phyloP scores from a whole-genome alignment of 23 red algal genomes.

The Gracilaria domingensis region DNA sequence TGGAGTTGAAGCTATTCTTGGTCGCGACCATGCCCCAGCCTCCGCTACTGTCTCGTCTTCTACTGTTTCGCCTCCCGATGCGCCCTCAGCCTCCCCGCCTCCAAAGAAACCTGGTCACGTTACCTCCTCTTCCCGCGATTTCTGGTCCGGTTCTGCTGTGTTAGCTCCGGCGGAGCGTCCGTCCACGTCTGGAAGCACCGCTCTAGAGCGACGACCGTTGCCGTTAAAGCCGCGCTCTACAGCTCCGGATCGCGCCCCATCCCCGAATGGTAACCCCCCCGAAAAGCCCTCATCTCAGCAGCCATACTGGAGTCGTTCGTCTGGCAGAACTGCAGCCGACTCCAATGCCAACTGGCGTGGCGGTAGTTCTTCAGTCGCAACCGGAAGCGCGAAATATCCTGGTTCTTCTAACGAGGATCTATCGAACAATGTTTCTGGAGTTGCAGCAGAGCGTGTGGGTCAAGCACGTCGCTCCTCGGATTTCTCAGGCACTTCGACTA shows the following conservation, averaged over 20 bases:
- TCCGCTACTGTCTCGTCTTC: not conserved
- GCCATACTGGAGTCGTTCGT: slow-evolving; percentile 65
- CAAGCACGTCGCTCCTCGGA: slow-evolving; percentile 21
- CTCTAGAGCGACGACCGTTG: slow-evolving; percentile 70
- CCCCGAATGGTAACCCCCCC: slow-evolving; percentile 46
- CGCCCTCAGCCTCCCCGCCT: slow-evolving; percentile 37
- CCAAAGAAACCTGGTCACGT: slow-evolving; percentile 71
- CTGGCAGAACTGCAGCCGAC: slow-evolving; percentile 41
- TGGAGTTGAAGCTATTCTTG: slow-evolving; percentile 78
- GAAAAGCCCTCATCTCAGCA: slow-evolving; percentile 33
- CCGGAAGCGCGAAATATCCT: slow-evolving; percentile 53
- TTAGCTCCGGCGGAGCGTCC: slow-evolving; percentile 77
- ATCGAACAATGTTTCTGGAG: not conserved
- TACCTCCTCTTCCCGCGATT: slow-evolving; percentile 58
- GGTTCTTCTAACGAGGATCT: slow-evolving; percentile 59
- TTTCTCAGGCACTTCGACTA: slow-evolving; percentile 22
- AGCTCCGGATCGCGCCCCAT: slow-evolving; percentile 49
- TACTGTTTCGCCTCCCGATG: slow-evolving; percentile 5
- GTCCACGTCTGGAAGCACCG: slow-evolving; percentile 1
- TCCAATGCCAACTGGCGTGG: slow-evolving; percentile 73
- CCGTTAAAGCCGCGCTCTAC: slow-evolving; percentile 71
- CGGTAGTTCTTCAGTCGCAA: slow-evolving; percentile 50
- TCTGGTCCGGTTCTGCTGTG: slow-evolving; percentile 72
- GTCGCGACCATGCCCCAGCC: slow-evolving; percentile 51
- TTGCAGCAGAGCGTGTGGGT: not conserved